These are phyloP conservation scores for Ambrosia trifida DNA, from an alignment of 129 eudicot genomes.

Conservation along the genomic window DNA sequence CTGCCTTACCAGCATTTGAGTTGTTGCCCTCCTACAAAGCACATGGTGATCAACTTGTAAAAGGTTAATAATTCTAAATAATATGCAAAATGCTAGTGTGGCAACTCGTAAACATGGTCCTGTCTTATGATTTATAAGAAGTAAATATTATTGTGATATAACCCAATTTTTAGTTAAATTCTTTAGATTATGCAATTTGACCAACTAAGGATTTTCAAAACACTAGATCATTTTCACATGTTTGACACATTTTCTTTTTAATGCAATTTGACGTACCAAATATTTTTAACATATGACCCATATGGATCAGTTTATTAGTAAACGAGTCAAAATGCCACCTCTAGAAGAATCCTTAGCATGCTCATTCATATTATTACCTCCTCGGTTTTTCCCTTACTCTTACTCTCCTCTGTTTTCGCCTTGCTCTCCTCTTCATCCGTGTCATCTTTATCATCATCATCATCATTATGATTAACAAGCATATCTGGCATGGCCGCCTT, in stretches of 20 bases:
- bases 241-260: too few species aligned
- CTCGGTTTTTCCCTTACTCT: slow-evolving; percentile 52
- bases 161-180: too few species aligned
- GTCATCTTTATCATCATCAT: slow-evolving; percentile 53
- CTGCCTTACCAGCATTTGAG: slow-evolving; percentile 33
- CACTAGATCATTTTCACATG: too few species aligned
- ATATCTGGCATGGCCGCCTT: slow-evolving; percentile 65
- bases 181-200: too few species aligned
- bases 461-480: slow-evolving; percentile 49
- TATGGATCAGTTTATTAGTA: not conserved
- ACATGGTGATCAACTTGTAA: not conserved
- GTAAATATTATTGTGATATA: too few species aligned
- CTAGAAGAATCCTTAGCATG: not conserved
- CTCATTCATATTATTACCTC: too few species aligned
- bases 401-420: slow-evolving; percentile 24
- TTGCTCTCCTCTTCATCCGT: slow-evolving; percentile 49
- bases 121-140: too few species aligned
- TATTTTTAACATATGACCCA: not conserved
- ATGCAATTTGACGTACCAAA: too few species aligned
- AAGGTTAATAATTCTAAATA: not conserved
- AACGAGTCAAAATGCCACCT: not conserved
- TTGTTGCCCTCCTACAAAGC: slow-evolving; percentile 52
- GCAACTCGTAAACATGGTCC: too few species aligned
- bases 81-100: not conserved
- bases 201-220: too few species aligned